A percentile compares a stretch with the other conserved stretches of the same genome.
Conservation (phyloP, 208 protist species). For the Leishmania arabica region DNA sequence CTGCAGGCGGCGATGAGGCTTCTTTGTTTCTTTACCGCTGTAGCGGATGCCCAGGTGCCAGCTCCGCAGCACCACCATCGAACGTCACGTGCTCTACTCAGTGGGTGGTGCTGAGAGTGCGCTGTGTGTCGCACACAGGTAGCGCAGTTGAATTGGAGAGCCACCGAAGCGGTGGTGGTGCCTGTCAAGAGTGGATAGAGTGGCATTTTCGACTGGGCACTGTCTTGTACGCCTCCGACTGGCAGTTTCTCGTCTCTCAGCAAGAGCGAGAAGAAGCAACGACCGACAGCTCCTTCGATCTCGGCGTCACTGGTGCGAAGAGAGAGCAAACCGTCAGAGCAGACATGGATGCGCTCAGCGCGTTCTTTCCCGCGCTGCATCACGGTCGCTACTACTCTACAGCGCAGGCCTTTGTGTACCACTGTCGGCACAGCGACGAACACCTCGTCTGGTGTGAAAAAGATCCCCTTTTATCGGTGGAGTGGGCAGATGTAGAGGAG, state of each 20-base stretch:
- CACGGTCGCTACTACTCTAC: slow-evolving; percentile 50
- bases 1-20: neutral
- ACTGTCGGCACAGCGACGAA: slow-evolving; percentile 52
- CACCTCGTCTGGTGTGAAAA: slow-evolving; percentile 70
- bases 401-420: slow-evolving; percentile 45
- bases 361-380: slow-evolving; percentile 72
- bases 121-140: neutral
- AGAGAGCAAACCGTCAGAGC: neutral
- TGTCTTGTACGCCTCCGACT: slow-evolving; percentile 13
- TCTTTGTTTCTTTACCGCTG: neutral
- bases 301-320: neutral
- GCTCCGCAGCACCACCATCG: neutral
- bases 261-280: neutral
- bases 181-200: neutral
- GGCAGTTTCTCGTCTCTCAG: slow-evolving; percentile 16
- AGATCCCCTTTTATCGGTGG: slow-evolving; percentile 50
- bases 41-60: neutral
- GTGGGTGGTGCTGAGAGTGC: slow-evolving; percentile 6
- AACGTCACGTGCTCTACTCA: neutral
- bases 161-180: neutral
- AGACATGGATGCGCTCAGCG: slow-evolving; percentile 59
- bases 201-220: slow-evolving; percentile 7
- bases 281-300: neutral
- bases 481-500: neutral
- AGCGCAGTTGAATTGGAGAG: neutral